These are phyloP conservation scores for Cladochytrium replicatum DNA, from an alignment of 192 early-diverging fungal species.

Conservation along the genomic window DNA sequence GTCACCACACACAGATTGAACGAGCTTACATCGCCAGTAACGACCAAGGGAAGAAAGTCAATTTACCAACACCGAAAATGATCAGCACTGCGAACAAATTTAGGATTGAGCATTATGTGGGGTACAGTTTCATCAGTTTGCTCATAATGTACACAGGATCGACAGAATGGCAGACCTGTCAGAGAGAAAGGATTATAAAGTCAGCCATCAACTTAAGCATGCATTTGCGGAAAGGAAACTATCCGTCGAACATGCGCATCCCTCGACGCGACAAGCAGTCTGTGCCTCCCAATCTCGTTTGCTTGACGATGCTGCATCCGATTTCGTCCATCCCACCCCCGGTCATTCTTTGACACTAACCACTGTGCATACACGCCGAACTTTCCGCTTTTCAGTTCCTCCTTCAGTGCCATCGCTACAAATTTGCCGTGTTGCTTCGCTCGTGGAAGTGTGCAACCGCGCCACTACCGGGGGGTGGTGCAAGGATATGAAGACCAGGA, in stretches of 20 bases:
- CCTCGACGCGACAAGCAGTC: not conserved
- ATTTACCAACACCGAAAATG: not conserved
- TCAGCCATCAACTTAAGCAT: not conserved
- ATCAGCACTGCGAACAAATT: not conserved
- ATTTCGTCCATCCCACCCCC: not conserved
- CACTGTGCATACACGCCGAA: not conserved
- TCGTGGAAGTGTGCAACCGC: too few species aligned
- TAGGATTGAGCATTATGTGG: not conserved
- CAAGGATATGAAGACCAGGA: too few species aligned
- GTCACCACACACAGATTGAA: too few species aligned
- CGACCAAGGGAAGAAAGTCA: too few species aligned
- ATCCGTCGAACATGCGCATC: not conserved
- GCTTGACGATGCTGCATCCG: not conserved
- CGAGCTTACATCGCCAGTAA: too few species aligned
- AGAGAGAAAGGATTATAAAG: not conserved
- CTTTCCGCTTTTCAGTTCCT: not conserved
- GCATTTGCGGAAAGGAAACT: not conserved
- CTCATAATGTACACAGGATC: not conserved
- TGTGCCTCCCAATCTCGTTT: not conserved
- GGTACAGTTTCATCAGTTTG: not conserved
- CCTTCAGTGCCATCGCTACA: not conserved
- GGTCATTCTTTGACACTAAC: too few species aligned
- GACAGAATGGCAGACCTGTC: not conserved
- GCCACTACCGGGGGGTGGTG: too few species aligned
- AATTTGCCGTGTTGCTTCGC: too few species aligned